A percentile compares a stretch with the other conserved stretches of the same genome.
phyloP scores from a whole-genome alignment of 2,329 filamentous ascomycete genomes.

The Pezicula neosporulosa region DNA sequence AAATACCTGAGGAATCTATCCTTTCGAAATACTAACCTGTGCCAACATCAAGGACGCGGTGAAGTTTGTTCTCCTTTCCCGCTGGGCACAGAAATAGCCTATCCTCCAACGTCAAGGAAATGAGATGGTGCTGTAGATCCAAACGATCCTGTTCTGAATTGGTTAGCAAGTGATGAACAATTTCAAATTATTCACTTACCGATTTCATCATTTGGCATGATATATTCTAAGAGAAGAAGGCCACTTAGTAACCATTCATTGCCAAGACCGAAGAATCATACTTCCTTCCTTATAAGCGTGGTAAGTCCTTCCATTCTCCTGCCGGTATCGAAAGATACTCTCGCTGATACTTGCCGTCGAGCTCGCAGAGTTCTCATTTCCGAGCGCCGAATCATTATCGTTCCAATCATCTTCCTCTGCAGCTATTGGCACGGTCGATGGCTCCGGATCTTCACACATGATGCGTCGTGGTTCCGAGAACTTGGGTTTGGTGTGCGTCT shows the following conservation, averaged over 20 bases:
- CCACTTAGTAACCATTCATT: background rate
- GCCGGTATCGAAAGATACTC: background rate
- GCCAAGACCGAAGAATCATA: background rate
- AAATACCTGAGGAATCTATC: no score
- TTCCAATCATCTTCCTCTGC: background rate
- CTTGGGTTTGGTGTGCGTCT: no score
- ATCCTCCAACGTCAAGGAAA: background rate
- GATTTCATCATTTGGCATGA: slow-evolving; percentile 6
- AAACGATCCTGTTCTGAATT: background rate
- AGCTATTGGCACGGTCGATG: no score
- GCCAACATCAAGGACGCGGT: slow-evolving; percentile 4
- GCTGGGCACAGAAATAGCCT: background rate
- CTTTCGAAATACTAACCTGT: background rate
- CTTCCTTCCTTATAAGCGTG: slow-evolving; percentile 7
- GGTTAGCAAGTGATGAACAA: background rate
- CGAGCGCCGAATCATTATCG: slow-evolving; percentile 2
- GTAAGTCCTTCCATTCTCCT: slow-evolving; percentile 10
- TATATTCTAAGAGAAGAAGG: background rate
- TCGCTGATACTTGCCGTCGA: slow-evolving; percentile 4
- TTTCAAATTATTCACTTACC: background rate
- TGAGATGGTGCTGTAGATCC: slow-evolving; percentile 6
- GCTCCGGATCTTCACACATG: no score
- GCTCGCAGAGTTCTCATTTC: background rate
- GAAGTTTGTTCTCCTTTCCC: background rate
- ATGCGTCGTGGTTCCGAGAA: no score